Base-by-base conservation (phyloP, 768 basidiomycete species). In the Amanita exitialis region DNA sequence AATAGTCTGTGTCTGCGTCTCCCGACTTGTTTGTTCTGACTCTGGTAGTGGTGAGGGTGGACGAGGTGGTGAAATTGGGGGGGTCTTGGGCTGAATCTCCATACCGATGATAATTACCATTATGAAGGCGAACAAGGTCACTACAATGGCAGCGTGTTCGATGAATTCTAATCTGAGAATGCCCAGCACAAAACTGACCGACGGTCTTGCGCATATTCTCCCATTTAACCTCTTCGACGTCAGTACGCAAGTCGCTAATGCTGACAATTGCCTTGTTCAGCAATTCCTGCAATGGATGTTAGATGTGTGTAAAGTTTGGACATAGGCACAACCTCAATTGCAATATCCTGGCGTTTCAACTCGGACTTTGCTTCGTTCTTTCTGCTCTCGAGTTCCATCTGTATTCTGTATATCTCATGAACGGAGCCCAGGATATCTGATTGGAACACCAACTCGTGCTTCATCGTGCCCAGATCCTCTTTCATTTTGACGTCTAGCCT, bases 381-480 rank as follows among this genome's bases (percentile, higher is more conserved):
- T 52, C 95, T 77, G 55, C 83, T 92, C 60, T 95, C 91, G 53
- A 97, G 74, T 51, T 99, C 96, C 83, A 98, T 92, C 66, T 97
- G 93, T 46, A 94, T 90, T 61, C 93, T 96, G 38, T n/a, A 44
- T 39, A 46, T 12, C 25, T 13, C 35, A 47, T 53, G 41, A 57
- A 43, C 52, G 48, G 18, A 15, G 6, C 23, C 39, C 46, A 50
- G 25, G 36, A 35, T 39, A 48, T 37, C n/a, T 32, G 53, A 36
- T 39, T 20, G 20, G 28, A 35, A 38, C 42, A 79, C 86, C 50
- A 57, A 95, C 93, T 98, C 94, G 61, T 97, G 94, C 66, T 89
- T 92, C 58, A 99, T 72, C 41, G 78, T 86, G 13, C 78, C 81
- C 20, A 98, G 69, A 56, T 94, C 90, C 64, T 96, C 92, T 68